Evolutionary conservation across 1,139 yeast genomes (phyloP).

Genomic region (Kurtzmaniella quercitrusa): DNA sequence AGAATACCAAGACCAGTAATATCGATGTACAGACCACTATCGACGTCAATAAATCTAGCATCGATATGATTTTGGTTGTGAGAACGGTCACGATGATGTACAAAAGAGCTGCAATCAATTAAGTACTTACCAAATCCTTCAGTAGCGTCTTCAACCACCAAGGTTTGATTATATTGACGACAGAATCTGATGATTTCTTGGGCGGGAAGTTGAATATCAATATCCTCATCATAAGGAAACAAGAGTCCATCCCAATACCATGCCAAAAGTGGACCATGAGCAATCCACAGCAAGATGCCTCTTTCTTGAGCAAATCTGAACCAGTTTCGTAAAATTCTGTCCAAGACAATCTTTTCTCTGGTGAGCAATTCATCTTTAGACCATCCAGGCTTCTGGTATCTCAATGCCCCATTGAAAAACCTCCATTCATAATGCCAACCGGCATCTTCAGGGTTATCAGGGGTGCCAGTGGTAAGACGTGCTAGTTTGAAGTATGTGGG

Average conservation of each 20-base stretch:
- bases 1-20: conserved; percentile 34
- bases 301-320: conserved; percentile 28
- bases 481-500: conserved; percentile 34
- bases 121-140: conserved; percentile 31
- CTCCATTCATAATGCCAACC: conserved; percentile 27
- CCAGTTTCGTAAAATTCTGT: conserved; percentile 26
- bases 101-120: conserved; percentile 29
- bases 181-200: conserved; percentile 23
- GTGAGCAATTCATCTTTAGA: conserved; percentile 14
- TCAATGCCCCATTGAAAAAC: conserved; percentile 19
- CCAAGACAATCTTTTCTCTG: conserved; percentile 16
- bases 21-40: conserved; percentile 37
- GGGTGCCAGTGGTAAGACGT: conserved; percentile 19
- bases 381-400: conserved; percentile 18
- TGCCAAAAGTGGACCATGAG: conserved; percentile 31
- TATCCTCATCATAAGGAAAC: conserved; percentile 31
- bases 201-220: conserved; percentile 33
- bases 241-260: conserved; percentile 38
- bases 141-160: conserved; percentile 25
- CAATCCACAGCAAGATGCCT: conserved; percentile 32
- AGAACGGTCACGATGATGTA: conserved; percentile 29
- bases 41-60: conserved; percentile 38
- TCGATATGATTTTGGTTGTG: conserved; percentile 32
- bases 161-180: conserved; percentile 24
- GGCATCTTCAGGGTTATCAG: conserved; percentile 21